Conservation (phyloP, 306 rosid species). For the Lablab purpureus region DNA sequence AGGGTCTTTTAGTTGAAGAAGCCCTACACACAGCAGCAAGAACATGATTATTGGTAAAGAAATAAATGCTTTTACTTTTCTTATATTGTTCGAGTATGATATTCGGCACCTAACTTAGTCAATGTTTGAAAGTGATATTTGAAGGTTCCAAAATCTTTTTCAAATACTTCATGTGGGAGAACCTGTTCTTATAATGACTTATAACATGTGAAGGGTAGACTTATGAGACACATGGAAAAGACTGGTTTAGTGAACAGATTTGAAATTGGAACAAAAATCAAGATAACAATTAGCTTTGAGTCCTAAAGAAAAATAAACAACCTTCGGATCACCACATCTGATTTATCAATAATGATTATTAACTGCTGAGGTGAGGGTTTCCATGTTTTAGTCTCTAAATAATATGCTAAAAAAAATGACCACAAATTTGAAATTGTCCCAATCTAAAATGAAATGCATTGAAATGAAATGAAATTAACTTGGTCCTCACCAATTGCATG, state of each 20-base stretch:
- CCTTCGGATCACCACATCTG: background rate
- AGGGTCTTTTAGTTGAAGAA: conserved; percentile 67
- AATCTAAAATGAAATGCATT: conserved; percentile 6
- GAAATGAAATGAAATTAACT: background rate
- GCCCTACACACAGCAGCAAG: conserved; percentile 50
- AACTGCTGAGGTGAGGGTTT: background rate
- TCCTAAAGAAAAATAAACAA: background rate
- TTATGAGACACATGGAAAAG: background rate
- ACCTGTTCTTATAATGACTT: background rate
- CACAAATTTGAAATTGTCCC: background rate
- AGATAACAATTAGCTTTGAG: background rate
- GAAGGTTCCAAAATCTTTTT: conserved; percentile 31
- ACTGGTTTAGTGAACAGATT: background rate
- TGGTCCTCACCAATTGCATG: conserved; percentile 70
- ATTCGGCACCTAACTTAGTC: conserved; percentile 9
- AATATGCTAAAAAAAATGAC: background rate
- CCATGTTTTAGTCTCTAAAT: background rate
- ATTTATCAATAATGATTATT: background rate
- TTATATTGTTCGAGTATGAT: background rate
- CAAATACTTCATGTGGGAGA: background rate
- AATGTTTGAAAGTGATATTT: conserved; percentile 17
- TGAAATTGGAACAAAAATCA: conserved; percentile 3
- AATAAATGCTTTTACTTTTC: background rate
- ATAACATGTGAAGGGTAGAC: conserved; percentile 20
- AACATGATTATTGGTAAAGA: background rate